Evolutionary conservation across 345 rosid species (phyloP), one percentile per base, ranked within the genome.

Genomic region (Acer campestre): DNA sequence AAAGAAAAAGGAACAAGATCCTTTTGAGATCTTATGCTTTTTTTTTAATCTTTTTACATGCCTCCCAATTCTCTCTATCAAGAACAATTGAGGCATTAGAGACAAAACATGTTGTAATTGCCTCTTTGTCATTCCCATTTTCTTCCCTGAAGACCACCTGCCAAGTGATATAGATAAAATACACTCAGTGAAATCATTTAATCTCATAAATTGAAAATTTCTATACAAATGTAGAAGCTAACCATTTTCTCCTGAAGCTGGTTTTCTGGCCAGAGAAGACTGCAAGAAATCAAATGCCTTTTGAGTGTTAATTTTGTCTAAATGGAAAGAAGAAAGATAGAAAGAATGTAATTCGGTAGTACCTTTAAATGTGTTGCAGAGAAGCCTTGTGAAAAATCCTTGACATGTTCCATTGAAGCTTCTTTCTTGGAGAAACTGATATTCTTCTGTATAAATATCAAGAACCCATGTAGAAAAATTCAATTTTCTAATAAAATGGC

Each of bases 301-400:
- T 82, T 79, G 42, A 80, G 29, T 63, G 78, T 58, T 71, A 87
- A 83, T 84, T 86, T 87, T 16, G 2, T 4, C 17, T 44, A 6
- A 14, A 14, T 23, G 2, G 58, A 70, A 16, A 6, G 44, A 29
- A 61, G 35, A 49, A 29, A 23, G 65, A 40, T 7, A 23, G 65
- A 53, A 46, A 35, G 40, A 5, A 29, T 8, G 20, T 23, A 17
- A 27, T 38, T 16, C 35, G 46, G 71, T 85, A 87, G 66, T 85
- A 87, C 90, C 85, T 88, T 82, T 38, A 58, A 75, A 78, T 86
- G 85, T 74, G 87, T 86, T 25, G 84, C 85, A 18, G 93, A 86
- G 79, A 68, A 84, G 42, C 86, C 88, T 46, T 83, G 88, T 77
- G 93, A 85, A 51, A 76, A 78, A 66, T 82, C 88, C 76, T 76